Percentiles rank a stretch among this genome's conserved stretches.
Conservation (phyloP, 2,329 filamentous ascomycete species). For the Aaosphaeria arxii region DNA sequence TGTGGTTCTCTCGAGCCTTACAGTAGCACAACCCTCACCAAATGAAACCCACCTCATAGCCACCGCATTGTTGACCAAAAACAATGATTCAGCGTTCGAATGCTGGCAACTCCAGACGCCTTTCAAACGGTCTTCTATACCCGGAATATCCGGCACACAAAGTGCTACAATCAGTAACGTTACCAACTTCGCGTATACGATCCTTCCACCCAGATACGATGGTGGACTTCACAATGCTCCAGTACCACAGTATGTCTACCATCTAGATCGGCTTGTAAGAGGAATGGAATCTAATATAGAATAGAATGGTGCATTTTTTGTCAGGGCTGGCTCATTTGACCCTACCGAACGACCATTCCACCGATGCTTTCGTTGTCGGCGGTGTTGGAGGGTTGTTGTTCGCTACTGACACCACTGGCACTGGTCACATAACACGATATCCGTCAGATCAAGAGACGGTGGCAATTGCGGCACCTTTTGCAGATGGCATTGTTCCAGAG, state of each 20-base stretch:
- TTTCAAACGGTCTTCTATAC: conserved; percentile 20
- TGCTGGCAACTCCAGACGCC: conserved; percentile 33
- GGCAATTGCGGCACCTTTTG: conserved; percentile 24
- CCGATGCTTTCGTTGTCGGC: conserved; percentile 30
- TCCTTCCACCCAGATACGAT: conserved; percentile 31
- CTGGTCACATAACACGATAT: conserved; percentile 31
- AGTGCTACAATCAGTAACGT: conserved; percentile 17
- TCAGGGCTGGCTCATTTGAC: conserved; percentile 33
- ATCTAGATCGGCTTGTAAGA: not conserved
- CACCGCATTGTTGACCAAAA: conserved; percentile 33
- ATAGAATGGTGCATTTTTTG: conserved; percentile 27
- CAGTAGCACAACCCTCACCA: conserved; percentile 5
- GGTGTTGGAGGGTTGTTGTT: conserved; percentile 29
- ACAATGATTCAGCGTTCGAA: conserved; percentile 32
- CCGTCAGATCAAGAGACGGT: conserved; percentile 29
- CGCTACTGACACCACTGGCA: conserved; percentile 27
- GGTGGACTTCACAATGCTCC: conserved; percentile 34
- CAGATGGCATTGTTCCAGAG: conserved; percentile 16
- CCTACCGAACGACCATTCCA: conserved; percentile 19
- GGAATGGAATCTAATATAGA: not conserved
- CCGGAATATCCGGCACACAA: conserved; percentile 23
- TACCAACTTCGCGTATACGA: conserved; percentile 23
- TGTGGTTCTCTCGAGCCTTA: not conserved
- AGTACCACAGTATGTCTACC: conserved; percentile 19
- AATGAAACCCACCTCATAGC: conserved; percentile 23